Conservation (phyloP, 1,284 basidiomycete species). For the Violaceomyces palustris region DNA sequence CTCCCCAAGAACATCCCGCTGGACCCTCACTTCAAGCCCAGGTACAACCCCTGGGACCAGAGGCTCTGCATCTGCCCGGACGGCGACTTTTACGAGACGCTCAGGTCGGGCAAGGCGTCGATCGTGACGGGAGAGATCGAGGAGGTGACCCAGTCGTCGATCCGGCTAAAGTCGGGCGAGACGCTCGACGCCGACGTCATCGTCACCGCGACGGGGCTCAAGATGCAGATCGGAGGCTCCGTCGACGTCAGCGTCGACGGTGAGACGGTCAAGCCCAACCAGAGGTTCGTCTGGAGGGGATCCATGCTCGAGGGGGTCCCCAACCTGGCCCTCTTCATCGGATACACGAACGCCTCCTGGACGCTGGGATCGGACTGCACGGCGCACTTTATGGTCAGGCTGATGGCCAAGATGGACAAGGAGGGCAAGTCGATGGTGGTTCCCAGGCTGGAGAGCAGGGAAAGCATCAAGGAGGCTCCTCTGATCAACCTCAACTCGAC, state of each 20-base stretch:
- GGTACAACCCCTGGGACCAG: slow-evolving; percentile 53
- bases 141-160: slow-evolving; percentile 35
- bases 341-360: slow-evolving; percentile 52
- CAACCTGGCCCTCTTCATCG: slow-evolving; percentile 40
- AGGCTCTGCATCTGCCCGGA: slow-evolving; percentile 49
- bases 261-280: slow-evolving; percentile 11
- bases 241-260: slow-evolving; percentile 39
- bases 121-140: slow-evolving; percentile 51
- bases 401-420: slow-evolving; percentile 39
- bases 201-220: slow-evolving; percentile 51
- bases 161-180: slow-evolving; percentile 41
- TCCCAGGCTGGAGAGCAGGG: slow-evolving; percentile 9
- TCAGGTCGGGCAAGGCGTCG: slow-evolving; percentile 44
- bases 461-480: slow-evolving; percentile 12
- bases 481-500: slow-evolving; percentile 48
- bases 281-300: slow-evolving; percentile 45
- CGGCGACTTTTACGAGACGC: slow-evolving; percentile 48
- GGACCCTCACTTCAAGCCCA: slow-evolving; percentile 52
- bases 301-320: slow-evolving; percentile 50
- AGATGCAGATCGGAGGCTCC: slow-evolving; percentile 43
- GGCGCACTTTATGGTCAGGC: slow-evolving; percentile 32
- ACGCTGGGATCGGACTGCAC: slow-evolving; percentile 48
- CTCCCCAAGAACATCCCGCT: slow-evolving; percentile 41
- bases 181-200: slow-evolving; percentile 49
- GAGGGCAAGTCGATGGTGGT: slow-evolving; percentile 20